Evolutionary conservation across 257 asterid species (phyloP), one percentile per base, ranked within the genome.

Genomic region (Petunia axillaris): DNA sequence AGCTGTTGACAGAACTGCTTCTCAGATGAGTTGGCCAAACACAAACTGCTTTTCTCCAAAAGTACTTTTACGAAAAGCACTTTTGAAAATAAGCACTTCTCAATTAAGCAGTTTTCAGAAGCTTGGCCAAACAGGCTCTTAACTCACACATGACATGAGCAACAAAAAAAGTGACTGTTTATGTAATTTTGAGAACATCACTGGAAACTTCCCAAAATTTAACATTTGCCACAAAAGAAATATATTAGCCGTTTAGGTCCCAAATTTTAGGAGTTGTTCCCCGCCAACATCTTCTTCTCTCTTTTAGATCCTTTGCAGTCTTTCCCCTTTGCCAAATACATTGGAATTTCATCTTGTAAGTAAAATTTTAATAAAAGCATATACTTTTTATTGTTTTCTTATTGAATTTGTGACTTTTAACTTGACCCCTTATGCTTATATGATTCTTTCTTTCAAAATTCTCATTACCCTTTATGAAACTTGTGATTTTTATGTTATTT

Each of bases 211-310:
- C 25, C 25, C 25, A 25, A 25, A 25, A 25, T 25, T 25, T 25
- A 25, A 25, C 25, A 25, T 25, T 25, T 25, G 25, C 25, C 25
- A 25, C 25, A 0, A 11, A 37, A 38, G 71, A 65, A 2, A 41
- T 6, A 40, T 6, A 66, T 6, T 15, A 0, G 8, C 35, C 5
- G 40, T 9, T 44, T 44, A 70, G 57, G 76, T 70, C 41, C 76
- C 58, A 70, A 44, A 5, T 44, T 25, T 44, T 16, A 0, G 58
- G 76, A 70, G 58, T 8, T 1, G 41, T 70, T 25, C 2, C 58
- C 58, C 58, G 58, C 76, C 58, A 68, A 68, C 58, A 44, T 16
- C 55, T 57, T 16, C 76, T 25, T 37, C 46, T 64, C 6, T 63
- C 41, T 6, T 39, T 1, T n/a, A 1, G 8, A 1, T 37, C 44